phyloP scores from a whole-genome alignment of 2,329 filamentous ascomycete species.

The Diplodia sapinea region DNA sequence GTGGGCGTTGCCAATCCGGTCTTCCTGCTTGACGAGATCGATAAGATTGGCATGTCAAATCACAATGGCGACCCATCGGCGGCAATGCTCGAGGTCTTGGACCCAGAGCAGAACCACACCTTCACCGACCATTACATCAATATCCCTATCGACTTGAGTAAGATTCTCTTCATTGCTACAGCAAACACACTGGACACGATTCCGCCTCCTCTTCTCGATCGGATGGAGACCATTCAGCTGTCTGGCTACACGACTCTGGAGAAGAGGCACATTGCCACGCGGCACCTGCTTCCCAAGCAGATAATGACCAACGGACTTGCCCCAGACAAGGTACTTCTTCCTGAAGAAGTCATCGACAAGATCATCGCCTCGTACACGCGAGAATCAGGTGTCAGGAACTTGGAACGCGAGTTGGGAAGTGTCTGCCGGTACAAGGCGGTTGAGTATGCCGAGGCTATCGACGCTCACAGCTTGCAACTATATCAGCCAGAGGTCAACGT shows the following conservation, averaged over 20 bases:
- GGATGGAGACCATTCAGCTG: constrained; percentile 94
- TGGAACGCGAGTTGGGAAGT: constrained; percentile 93
- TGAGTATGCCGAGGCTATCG: constrained; percentile 88
- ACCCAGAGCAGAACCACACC: constrained; percentile 94
- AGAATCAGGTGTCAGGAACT: constrained; percentile 92
- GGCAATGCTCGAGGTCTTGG: constrained; percentile 96
- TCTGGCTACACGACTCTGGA: constrained; percentile 96
- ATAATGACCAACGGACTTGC: constrained; percentile 86
- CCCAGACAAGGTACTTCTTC: constrained; percentile 75
- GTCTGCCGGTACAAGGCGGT: constrained; percentile 96
- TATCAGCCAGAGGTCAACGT: constrained; percentile 78
- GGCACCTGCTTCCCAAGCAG: constrained; percentile 96
- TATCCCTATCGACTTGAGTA: constrained; percentile 93
- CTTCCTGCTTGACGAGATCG: constrained; percentile 94
- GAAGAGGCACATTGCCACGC: constrained; percentile 91
- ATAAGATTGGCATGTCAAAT: constrained; percentile 91
- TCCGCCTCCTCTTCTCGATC: constrained; percentile 87
- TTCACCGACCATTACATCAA: constrained; percentile 97
- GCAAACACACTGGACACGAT: constrained; percentile 96
- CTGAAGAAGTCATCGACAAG: constrained; percentile 86
- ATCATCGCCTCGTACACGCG: constrained; percentile 97
- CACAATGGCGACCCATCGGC: constrained; percentile 95
- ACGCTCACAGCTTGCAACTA: constrained; percentile 65
- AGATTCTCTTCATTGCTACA: constrained; percentile 96
- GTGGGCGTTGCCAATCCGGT: constrained; percentile 95